Conservation (phyloP, 106 monocot genomes). For the Vanilla planifolia region DNA sequence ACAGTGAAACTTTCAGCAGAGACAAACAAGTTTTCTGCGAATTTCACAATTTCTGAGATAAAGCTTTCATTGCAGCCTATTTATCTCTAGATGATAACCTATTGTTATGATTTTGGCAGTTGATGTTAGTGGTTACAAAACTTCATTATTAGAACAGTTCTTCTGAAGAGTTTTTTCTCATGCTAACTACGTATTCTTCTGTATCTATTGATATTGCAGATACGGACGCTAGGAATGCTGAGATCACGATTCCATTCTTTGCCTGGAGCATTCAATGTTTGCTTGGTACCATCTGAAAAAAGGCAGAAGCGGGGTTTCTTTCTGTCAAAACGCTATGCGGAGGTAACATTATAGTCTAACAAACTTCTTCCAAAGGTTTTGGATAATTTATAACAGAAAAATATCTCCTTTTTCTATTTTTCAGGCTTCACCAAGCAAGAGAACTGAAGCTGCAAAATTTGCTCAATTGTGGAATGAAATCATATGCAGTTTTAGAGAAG, state of each 20-base stretch:
- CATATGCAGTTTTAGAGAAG: constrained; percentile 93
- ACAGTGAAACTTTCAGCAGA: background rate
- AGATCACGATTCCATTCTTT: constrained; percentile 89
- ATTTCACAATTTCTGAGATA: constrained; percentile 1
- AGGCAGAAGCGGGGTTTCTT: constrained; percentile 67
- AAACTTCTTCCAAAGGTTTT: background rate
- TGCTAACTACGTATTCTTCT: background rate
- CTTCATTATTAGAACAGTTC: background rate
- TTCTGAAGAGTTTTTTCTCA: background rate
- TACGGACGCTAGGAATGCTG: constrained; percentile 94
- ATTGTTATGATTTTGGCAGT: background rate
- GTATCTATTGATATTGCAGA: constrained; percentile 27
- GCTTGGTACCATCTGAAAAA: constrained; percentile 84
- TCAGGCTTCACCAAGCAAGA: constrained; percentile 86
- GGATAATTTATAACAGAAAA: background rate
- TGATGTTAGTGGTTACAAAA: background rate
- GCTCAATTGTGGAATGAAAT: constrained; percentile 99
- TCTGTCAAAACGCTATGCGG: constrained; percentile 71
- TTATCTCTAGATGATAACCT: no score
- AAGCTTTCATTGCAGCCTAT: no score
- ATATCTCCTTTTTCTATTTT: background rate
- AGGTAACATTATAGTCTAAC: constrained; percentile 29
- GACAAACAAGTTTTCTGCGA: background rate
- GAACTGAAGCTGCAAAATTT: constrained; percentile 96
- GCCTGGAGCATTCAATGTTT: constrained; percentile 85